phyloP scores from a whole-genome alignment of 371 early-diverging fungal genomes.

The Syncephalastrum monosporum region DNA sequence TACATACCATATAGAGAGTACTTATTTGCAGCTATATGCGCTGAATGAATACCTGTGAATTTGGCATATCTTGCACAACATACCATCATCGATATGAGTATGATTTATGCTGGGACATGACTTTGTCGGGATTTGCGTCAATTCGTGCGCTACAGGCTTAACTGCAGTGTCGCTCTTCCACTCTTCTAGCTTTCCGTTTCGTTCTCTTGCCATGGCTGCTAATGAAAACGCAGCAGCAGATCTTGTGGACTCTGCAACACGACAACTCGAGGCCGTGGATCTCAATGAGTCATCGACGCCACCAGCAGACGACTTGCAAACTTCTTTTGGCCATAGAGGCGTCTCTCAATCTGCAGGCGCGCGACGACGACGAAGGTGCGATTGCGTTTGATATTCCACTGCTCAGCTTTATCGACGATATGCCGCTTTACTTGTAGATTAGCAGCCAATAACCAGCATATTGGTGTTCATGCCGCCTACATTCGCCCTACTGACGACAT shows the following conservation, averaged over 20 bases:
- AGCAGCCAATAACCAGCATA: constrained; percentile 37
- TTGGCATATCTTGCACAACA: too few relatives aligned
- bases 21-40: too few relatives aligned
- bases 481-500: constrained; percentile 77
- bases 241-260: not conserved
- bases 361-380: constrained; percentile 34
- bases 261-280: not conserved
- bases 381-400: too few relatives aligned
- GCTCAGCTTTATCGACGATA: not conserved
- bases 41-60: too few relatives aligned
- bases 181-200: not conserved
- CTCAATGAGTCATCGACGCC: not conserved
- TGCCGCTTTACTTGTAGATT: constrained; percentile 15
- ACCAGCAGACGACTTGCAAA: constrained; percentile 15
- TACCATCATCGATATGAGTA: too few relatives aligned
- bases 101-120: too few relatives aligned
- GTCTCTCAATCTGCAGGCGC: constrained; percentile 28
- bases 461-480: constrained; percentile 40
- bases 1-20: too few relatives aligned
- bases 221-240: not conserved
- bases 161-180: not conserved
- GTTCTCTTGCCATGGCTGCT: not conserved
- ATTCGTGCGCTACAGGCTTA: too few relatives aligned
- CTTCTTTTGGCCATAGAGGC: constrained; percentile 18
- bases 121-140: too few relatives aligned